Base-by-base conservation (phyloP, 345 rosid genomes). In the Tarenaya hassleriana region DNA sequence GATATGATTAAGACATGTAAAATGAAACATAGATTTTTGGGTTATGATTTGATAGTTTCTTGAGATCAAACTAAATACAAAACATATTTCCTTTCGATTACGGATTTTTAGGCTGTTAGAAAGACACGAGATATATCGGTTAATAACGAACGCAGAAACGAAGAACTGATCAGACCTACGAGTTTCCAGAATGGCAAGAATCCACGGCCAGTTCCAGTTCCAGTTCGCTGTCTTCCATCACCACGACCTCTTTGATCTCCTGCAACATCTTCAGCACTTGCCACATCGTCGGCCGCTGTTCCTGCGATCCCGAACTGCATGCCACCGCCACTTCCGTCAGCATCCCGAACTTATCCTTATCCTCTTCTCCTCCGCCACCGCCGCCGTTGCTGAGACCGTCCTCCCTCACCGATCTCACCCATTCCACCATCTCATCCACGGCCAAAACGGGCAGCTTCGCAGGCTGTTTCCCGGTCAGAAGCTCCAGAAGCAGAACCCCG, bases 201-300 rank as follows among this genome's bases (percentile, higher is more conserved):
- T 66, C 70, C 70, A 66, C 40, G 8, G 52, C 61, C 32, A 66
- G 61, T 41, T 66, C 70, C 70, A 66, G 40, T 7, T 52, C 61
- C 32, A 66, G 61, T 41, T 67, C 89, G 57, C 72, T 63, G 32
- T 80, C 84, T 59, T 90, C 94, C 77, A 53, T 52, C 7, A 73
- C 52, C 43, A 66, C 88, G 12, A 62, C 82, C 53, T 82, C 92
- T 70, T 87, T 91, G 72, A 91, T 79, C 75, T 82, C 89, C 52
- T 79, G 96, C 56, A 87, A 62, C 96, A 91, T 84, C 77, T 87
- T 91, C 74, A 87, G 61, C 4, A 87, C 95, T 57, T 84, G 96
- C 98, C 96, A 87, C 98, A 87, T 91, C 0, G 96, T 80, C 0
- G 98, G 98, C 65, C 98, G 77, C 60, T 91, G 98, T 42, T 91